Conservation (phyloP, 2,329 filamentous ascomycete genomes). For the Lithohypha guttulata region DNA sequence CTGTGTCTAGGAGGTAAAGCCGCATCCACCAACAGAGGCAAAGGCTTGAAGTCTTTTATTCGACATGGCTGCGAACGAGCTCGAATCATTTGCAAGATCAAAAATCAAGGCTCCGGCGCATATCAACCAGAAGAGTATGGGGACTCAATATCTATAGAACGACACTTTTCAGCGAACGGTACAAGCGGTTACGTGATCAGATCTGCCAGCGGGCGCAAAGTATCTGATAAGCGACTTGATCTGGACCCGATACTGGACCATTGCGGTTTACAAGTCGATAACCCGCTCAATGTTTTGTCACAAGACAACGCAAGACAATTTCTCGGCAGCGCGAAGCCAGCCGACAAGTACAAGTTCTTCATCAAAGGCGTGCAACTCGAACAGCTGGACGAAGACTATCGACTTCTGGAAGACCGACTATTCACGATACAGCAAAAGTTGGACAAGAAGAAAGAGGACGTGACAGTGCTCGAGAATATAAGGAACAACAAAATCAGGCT, state of each 20-base stretch:
- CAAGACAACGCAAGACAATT: slow-evolving; percentile 94
- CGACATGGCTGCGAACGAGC: slow-evolving; percentile 73
- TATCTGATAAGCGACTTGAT: slow-evolving; percentile 76
- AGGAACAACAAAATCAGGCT: slow-evolving; percentile 53
- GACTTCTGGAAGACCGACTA: slow-evolving; percentile 65
- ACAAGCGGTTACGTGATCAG: slow-evolving; percentile 72
- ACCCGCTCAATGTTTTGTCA: slow-evolving; percentile 88
- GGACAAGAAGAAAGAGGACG: slow-evolving; percentile 49
- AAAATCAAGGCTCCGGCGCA: slow-evolving; percentile 76
- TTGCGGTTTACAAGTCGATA: slow-evolving; percentile 88
- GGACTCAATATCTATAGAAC: slow-evolving; percentile 77
- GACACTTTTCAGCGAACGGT: slow-evolving; percentile 67
- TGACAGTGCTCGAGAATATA: slow-evolving; percentile 49
- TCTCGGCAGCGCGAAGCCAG: slow-evolving; percentile 68
- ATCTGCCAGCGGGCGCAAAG: slow-evolving; percentile 53
- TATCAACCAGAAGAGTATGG: slow-evolving; percentile 78
- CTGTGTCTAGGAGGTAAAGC: slow-evolving; percentile 93
- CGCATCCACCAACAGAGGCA: slow-evolving; percentile 80
- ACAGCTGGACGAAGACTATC: slow-evolving; percentile 83
- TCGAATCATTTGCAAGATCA: slow-evolving; percentile 71
- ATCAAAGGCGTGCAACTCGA: slow-evolving; percentile 89
- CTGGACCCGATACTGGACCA: slow-evolving; percentile 90
- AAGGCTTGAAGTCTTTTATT: slow-evolving; percentile 79
- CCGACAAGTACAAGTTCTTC: slow-evolving; percentile 93
- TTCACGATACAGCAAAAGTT: slow-evolving; percentile 61